phyloP scores from a whole-genome alignment of 306 rosid species.

The Albizia julibrissin region DNA sequence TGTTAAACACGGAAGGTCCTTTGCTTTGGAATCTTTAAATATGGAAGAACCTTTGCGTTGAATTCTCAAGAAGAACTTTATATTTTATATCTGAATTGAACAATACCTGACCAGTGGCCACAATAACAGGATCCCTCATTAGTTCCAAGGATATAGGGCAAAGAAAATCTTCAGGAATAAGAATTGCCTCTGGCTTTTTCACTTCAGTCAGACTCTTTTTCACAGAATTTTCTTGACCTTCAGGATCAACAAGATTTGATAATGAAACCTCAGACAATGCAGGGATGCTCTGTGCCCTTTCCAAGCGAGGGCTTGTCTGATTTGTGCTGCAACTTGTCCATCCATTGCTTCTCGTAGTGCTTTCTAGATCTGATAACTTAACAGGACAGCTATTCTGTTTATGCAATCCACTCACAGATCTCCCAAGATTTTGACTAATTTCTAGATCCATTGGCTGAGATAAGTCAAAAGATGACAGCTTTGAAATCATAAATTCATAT shows the following conservation, averaged over 20 bases:
- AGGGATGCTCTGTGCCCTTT: conserved; percentile 51
- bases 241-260: conserved; percentile 36
- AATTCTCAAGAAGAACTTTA: not conserved
- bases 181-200: conserved; percentile 65
- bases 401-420: conserved; percentile 43
- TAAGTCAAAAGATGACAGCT: conserved; percentile 46
- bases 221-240: conserved; percentile 45
- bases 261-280: conserved; percentile 41
- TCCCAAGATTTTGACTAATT: conserved; percentile 43
- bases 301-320: conserved; percentile 36
- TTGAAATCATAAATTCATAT: conserved; percentile 61
- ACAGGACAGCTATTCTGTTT: conserved; percentile 48
- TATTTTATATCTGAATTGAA: conserved; percentile 18
- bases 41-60: conserved; percentile 1
- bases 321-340: conserved; percentile 42
- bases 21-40: not conserved
- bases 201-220: conserved; percentile 41
- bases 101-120: conserved; percentile 94
- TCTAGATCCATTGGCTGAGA: conserved; percentile 59
- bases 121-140: conserved; percentile 98
- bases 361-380: conserved; percentile 46
- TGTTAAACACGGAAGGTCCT: not conserved
- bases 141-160: conserved; percentile 97
- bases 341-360: conserved; percentile 34
- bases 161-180: conserved; percentile 84